phyloP scores from a whole-genome alignment of 2,329 filamentous ascomycete genomes.

The Thermomyces lanuginosus region DNA sequence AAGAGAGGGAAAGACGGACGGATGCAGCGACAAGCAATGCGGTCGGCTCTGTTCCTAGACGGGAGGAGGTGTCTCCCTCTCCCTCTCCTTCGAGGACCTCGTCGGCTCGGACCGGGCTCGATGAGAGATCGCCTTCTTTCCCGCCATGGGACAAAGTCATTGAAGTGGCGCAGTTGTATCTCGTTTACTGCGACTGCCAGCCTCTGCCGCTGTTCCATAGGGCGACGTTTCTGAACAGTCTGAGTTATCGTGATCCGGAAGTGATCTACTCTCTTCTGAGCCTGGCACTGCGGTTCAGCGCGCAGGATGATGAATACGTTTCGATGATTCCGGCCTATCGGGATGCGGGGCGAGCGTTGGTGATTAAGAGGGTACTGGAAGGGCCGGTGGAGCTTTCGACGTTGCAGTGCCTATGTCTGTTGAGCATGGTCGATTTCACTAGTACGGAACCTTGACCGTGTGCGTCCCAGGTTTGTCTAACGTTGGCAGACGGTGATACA shows the following conservation, averaged over 20 bases:
- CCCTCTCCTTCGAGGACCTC: background rate
- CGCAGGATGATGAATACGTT: conserved; percentile 9
- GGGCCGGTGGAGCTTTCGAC: conserved; percentile 29
- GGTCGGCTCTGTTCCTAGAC: conserved; percentile 4
- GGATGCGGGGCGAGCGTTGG: conserved; percentile 20
- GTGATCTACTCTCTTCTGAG: conserved; percentile 24
- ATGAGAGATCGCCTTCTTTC: conserved; percentile 13
- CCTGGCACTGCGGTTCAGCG: conserved; percentile 27
- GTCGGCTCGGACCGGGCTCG: too few relatives aligned
- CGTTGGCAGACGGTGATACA: conserved; percentile 20
- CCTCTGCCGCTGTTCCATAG: conserved; percentile 33
- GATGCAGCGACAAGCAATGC: too few relatives aligned
- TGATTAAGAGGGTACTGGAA: conserved; percentile 24
- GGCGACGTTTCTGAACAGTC: conserved; percentile 24
- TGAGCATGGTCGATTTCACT: conserved; percentile 28
- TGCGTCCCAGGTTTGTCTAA: background rate
- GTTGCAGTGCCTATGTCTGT: conserved; percentile 25
- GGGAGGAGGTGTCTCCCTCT: background rate
- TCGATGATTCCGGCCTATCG: conserved; percentile 21
- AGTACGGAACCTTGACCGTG: conserved; percentile 15
- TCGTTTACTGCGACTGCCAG: conserved; percentile 35
- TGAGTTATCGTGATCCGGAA: conserved; percentile 23
- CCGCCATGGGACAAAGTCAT: conserved; percentile 26
- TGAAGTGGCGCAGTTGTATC: conserved; percentile 27
- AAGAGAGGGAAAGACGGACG: too few relatives aligned